These are phyloP conservation scores for Zychaea mexicana DNA, from an alignment of 371 early-diverging fungal species.

Conservation along the genomic window DNA sequence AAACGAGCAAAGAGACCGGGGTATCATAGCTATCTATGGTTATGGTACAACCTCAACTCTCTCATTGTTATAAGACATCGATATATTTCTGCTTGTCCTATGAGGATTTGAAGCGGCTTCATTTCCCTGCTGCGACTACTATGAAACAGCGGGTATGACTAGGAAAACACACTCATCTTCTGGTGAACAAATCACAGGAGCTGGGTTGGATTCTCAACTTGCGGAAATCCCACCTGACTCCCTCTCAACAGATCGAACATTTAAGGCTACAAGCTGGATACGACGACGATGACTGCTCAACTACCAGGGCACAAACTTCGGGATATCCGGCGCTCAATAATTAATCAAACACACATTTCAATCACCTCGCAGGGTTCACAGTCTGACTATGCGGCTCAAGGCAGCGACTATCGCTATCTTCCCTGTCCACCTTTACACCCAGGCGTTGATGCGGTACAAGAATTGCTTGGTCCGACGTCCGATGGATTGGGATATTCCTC, in stretches of 20 bases:
- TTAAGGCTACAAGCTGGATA: conserved; percentile 20
- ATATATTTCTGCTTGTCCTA: too few relatives aligned
- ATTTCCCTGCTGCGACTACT: too few relatives aligned
- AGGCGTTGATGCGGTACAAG: conserved; percentile 1
- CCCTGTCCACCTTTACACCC: conserved; percentile 17
- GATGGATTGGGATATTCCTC: not conserved
- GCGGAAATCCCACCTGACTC: conserved; percentile 17
- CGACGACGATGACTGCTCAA: conserved; percentile 7
- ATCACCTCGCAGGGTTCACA: conserved; percentile 11
- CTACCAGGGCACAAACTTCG: conserved; percentile 11
- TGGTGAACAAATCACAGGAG: too few relatives aligned
- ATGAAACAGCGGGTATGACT: too few relatives aligned
- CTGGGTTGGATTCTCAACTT: conserved; percentile 24
- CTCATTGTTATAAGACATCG: too few relatives aligned
- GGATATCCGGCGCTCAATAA: conserved; percentile 6
- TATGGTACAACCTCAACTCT: too few relatives aligned
- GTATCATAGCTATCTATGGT: too few relatives aligned
- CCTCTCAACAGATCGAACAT: conserved; percentile 19
- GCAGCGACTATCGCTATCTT: conserved; percentile 27
- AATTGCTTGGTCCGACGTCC: not conserved
- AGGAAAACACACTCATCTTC: too few relatives aligned
- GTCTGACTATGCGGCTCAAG: conserved; percentile 23
- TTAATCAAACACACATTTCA: not conserved
- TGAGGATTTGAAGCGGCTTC: too few relatives aligned
- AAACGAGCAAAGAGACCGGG: too few relatives aligned